These are phyloP conservation scores for Vitis labrusca DNA, from an alignment of 164 flowering plant genomes.

Conservation along the genomic window DNA sequence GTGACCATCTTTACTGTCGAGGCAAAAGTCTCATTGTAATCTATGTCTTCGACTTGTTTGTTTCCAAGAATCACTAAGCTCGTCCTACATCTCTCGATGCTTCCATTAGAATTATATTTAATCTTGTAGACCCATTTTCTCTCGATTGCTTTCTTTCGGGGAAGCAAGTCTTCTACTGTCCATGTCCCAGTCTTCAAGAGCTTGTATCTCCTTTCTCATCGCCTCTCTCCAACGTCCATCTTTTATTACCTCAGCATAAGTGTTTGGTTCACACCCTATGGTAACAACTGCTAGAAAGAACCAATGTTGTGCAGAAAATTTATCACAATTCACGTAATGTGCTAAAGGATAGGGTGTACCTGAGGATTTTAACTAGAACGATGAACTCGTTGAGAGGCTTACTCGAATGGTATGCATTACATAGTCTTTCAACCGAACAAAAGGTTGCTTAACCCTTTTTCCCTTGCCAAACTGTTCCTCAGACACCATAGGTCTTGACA, in stretches of 20 bases:
- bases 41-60: neutral
- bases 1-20: neutral
- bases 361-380: neutral
- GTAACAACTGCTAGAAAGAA: neutral
- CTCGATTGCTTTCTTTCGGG: neutral
- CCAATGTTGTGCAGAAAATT: neutral
- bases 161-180: neutral
- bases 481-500: too few relatives aligned
- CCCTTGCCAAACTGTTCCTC: too few relatives aligned
- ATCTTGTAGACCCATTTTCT: constrained; percentile 7
- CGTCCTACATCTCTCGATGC: neutral
- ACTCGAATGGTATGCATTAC: neutral
- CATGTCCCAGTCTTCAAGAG: neutral
- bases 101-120: neutral
- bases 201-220: neutral
- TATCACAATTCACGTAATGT: constrained; percentile 5
- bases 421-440: neutral
- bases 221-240: neutral
- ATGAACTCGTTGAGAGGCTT: neutral
- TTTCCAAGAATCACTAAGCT: constrained; percentile 2
- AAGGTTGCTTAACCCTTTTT: neutral
- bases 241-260: neutral
- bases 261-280: neutral
- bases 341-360: constrained; percentile 1
- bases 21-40: neutral